phyloP scores from a whole-genome alignment of 2,329 filamentous ascomycete species.

The Colletotrichum lupini region DNA sequence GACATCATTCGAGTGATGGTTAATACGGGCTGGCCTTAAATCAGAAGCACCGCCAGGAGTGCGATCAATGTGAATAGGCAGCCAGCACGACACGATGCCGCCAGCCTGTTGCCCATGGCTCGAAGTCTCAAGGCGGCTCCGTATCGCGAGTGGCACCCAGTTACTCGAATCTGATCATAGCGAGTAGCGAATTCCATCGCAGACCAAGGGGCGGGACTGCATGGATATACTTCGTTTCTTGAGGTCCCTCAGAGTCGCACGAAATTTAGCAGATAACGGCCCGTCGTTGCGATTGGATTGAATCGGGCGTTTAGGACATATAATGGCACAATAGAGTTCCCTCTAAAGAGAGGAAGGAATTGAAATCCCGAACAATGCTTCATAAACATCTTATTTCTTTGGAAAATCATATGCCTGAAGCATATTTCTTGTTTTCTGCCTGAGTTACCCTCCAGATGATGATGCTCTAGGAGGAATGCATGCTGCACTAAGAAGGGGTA shows the following conservation, averaged over 20 bases:
- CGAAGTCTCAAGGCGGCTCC: background rate
- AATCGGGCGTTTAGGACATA: background rate
- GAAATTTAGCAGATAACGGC: background rate
- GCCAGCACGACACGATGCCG: background rate
- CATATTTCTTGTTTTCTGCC: background rate
- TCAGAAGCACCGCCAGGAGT: background rate
- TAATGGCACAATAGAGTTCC: background rate
- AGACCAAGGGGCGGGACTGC: background rate
- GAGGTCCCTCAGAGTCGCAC: background rate
- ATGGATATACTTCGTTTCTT: background rate
- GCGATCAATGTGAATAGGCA: background rate
- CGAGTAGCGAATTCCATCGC: background rate
- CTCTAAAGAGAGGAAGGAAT: background rate
- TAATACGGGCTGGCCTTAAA: background rate
- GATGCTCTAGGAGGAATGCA: constrained; percentile 11
- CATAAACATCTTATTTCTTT: background rate
- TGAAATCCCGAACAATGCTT: background rate
- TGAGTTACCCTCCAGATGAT: background rate
- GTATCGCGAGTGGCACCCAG: background rate
- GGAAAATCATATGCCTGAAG: background rate
- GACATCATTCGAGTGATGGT: background rate
- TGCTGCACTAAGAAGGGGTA: constrained; percentile 19
- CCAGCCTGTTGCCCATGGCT: background rate
- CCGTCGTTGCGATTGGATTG: background rate
- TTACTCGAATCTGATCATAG: background rate